A percentile compares a stretch with the other conserved stretches of the same genome.
These are phyloP conservation scores for Mrakia blollopis DNA, from an alignment of 768 basidiomycete genomes.

Conservation along the genomic window DNA sequence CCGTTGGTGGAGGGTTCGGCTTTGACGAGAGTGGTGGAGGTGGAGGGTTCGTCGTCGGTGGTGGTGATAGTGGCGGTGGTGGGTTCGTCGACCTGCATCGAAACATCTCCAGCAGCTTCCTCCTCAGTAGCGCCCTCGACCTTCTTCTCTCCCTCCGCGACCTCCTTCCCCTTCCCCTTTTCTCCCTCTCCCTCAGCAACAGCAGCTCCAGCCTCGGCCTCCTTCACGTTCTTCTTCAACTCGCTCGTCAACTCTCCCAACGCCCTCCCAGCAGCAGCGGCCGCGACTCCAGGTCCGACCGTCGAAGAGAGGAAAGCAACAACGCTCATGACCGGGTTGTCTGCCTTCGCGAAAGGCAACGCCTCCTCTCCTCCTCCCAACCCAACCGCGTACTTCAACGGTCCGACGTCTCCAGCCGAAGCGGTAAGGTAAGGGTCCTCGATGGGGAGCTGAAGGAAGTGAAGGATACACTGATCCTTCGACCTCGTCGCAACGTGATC, in stretches of 20 bases:
- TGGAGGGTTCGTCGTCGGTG: slow-evolving; percentile 8
- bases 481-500: slow-evolving; percentile 81
- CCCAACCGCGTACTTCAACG: slow-evolving; percentile 58
- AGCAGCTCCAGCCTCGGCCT: neutral
- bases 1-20: slow-evolving; percentile 43
- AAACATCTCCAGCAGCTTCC: slow-evolving; percentile 39
- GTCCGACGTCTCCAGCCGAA: slow-evolving; percentile 58
- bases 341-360: slow-evolving; percentile 87
- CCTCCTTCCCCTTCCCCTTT: slow-evolving; percentile 21
- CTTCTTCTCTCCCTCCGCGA: slow-evolving; percentile 46
- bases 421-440: slow-evolving; percentile 76
- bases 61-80: neutral
- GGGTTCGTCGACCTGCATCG: slow-evolving; percentile 53
- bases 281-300: slow-evolving; percentile 81
- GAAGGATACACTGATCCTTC: slow-evolving; percentile 89
- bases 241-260: slow-evolving; percentile 72
- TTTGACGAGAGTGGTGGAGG: slow-evolving; percentile 27
- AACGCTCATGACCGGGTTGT: slow-evolving; percentile 98
- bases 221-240: slow-evolving; percentile 45
- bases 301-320: slow-evolving; percentile 89
- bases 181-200: neutral
- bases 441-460: slow-evolving; percentile 92
- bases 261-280: slow-evolving; percentile 87
- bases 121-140: slow-evolving; percentile 17
- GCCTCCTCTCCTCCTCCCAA: slow-evolving; percentile 39